phyloP scores from a whole-genome alignment of 164 flowering plant genomes.

The Buxus sempervirens region DNA sequence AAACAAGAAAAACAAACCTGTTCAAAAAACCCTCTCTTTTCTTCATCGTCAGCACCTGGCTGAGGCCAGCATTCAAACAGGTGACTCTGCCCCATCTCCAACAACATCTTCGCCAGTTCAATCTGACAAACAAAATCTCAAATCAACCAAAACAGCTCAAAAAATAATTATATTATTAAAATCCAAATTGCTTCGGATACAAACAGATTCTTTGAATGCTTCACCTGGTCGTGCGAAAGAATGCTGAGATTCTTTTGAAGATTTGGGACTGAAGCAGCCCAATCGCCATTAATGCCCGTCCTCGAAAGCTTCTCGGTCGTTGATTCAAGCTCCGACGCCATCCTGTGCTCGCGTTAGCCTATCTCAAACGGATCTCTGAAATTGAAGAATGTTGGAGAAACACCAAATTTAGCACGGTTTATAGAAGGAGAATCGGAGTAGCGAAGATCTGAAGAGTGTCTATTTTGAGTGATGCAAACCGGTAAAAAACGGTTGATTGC shows the following conservation, averaged over 20 bases:
- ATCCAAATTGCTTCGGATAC: no score
- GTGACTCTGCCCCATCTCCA: slow-evolving; percentile 74
- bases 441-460: no score
- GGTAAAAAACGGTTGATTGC: no score
- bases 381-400: no score
- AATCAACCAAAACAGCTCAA: neutral
- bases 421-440: no score
- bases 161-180: neutral
- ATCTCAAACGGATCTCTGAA: no score
- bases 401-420: no score
- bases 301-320: slow-evolving; percentile 34
- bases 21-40: slow-evolving; percentile 61
- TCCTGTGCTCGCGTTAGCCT: slow-evolving; percentile 4
- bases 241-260: slow-evolving; percentile 58
- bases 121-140: slow-evolving; percentile 33
- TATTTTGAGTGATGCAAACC: no score
- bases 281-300: slow-evolving; percentile 36
- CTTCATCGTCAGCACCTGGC: slow-evolving; percentile 70
- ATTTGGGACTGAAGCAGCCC: slow-evolving; percentile 41
- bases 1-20: slow-evolving; percentile 44
- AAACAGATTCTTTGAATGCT: neutral
- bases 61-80: slow-evolving; percentile 79
- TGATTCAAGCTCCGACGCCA: slow-evolving; percentile 40
- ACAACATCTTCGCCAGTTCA: slow-evolving; percentile 64
- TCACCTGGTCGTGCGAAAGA: slow-evolving; percentile 63